phyloP scores from a whole-genome alignment of 2,329 filamentous ascomycete genomes.

The Chaetothyriales sp. region DNA sequence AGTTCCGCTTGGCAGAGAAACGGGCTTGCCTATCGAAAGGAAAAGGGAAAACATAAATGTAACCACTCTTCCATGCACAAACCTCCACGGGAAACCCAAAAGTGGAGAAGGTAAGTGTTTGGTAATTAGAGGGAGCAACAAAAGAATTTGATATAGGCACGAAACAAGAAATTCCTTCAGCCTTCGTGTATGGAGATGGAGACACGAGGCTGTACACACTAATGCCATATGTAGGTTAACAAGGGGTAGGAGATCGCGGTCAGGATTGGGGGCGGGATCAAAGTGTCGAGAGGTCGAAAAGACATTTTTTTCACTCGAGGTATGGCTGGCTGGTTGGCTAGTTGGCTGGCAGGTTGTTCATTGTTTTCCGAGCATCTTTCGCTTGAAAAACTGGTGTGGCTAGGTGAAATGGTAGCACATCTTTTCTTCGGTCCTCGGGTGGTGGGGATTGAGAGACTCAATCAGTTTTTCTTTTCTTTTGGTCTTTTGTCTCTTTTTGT shows the following conservation, averaged over 20 bases:
- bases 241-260: background rate
- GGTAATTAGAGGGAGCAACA: constrained; percentile 32
- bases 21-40: background rate
- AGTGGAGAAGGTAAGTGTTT: constrained; percentile 30
- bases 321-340: no score
- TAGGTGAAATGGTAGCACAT: background rate
- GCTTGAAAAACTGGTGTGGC: no score
- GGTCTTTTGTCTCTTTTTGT: background rate
- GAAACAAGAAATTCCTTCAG: constrained; percentile 52
- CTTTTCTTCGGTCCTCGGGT: no score
- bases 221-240: constrained; percentile 37
- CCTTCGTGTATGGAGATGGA: constrained; percentile 43
- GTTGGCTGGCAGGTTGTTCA: no score
- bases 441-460: background rate
- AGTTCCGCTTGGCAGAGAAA: background rate
- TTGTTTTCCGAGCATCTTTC: no score
- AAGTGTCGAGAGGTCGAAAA: no score
- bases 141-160: constrained; percentile 46
- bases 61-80: constrained; percentile 37
- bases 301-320: no score
- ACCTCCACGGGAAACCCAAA: constrained; percentile 23
- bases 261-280: background rate
- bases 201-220: constrained; percentile 58
- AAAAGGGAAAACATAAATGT: constrained; percentile 20
- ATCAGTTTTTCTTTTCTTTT: background rate